These are phyloP conservation scores for Verticillium albo-atrum DNA, from an alignment of 2,329 filamentous ascomycete genomes.

Conservation along the genomic window DNA sequence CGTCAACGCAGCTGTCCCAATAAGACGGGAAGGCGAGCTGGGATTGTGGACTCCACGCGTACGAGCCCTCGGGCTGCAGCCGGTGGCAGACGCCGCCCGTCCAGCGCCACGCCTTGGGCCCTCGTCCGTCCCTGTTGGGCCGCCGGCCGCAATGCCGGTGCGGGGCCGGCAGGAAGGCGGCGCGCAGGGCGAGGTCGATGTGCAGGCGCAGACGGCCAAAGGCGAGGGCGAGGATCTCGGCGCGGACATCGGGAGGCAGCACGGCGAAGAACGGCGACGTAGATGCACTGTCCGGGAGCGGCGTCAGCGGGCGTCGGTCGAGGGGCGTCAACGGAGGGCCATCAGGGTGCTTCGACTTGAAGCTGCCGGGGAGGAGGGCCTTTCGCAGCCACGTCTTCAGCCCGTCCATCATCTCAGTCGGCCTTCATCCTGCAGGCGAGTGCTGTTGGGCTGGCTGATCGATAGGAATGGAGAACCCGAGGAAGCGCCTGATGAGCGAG, in stretches of 20 bases:
- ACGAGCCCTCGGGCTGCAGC: conserved; percentile 1
- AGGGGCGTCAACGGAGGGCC: neutral
- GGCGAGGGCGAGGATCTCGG: conserved; percentile 19
- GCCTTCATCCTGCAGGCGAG: neutral
- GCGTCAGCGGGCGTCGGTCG: neutral
- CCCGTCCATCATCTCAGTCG: neutral
- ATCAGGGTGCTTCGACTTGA: neutral
- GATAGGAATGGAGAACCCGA: too few species aligned
- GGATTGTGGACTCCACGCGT: neutral
- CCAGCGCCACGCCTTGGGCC: conserved; percentile 18
- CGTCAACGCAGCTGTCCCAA: conserved; percentile 1
- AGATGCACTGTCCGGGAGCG: neutral
- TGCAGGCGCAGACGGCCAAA: conserved; percentile 17
- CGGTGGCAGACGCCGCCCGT: conserved; percentile 20
- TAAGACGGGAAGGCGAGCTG: neutral
- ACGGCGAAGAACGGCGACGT: conserved; percentile 5
- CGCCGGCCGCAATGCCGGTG: neutral
- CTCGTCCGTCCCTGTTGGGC: neutral
- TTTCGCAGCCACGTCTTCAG: neutral
- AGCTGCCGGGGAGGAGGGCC: neutral
- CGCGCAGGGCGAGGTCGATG: conserved; percentile 14
- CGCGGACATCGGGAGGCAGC: conserved; percentile 27
- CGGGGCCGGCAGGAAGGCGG: neutral
- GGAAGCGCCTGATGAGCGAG: too few species aligned
- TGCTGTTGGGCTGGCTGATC: too few species aligned